Base-by-base conservation (phyloP, 257 asterid genomes). In the Lavandula angustifolia region DNA sequence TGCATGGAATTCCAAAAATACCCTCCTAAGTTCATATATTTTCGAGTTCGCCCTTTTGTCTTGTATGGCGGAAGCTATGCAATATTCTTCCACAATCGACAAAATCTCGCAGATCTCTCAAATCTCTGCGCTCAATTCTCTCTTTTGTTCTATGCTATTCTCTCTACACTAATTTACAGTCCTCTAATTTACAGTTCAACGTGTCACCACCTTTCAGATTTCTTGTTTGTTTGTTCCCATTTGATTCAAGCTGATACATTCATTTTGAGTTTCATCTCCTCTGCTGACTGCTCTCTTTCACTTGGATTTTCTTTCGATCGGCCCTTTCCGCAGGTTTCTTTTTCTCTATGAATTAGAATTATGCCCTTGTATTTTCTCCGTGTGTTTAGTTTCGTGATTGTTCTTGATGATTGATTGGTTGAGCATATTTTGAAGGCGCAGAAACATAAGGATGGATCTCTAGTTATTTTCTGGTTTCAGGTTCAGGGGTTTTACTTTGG, bases 281-380 rank as follows among this genome's bases (percentile, higher is more conserved):
- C 50, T 59, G 75, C 73, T 70, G 76, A 60, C 65, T 58, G 13
- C 78, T 68, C 67, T 40, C 68, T 18, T 38, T 32, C 22, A 27
- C 72, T 32, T 42, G 58, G 68, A 32, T 64, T 37, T 67, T 65
- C 22, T 6, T 17, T 70, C 71, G 77, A 57, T 74, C 79, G 58
- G 57, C 29, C 70, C 47, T 38, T 60, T 4, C 16, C 67, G 27
- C 66, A 67, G 80, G 83, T 74, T 43, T 56, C 16, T 17, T 54
- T 35, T 54, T 37, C 46, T 12, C 48, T 51, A 32, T 6, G 7
- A 66, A 63, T 69, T 73, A 18, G 34, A 69, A 62, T 68, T 55
- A 33, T 17, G 13, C 60, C 47, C 18, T 32, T 12, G 35, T 41
- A 69, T 49, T 47, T n/a, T 52, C 13, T 12, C 34, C 29, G 48